Evolutionary conservation across 2,329 filamentous ascomycete species (phyloP).

Genomic region (Hypoxylon sp.): DNA sequence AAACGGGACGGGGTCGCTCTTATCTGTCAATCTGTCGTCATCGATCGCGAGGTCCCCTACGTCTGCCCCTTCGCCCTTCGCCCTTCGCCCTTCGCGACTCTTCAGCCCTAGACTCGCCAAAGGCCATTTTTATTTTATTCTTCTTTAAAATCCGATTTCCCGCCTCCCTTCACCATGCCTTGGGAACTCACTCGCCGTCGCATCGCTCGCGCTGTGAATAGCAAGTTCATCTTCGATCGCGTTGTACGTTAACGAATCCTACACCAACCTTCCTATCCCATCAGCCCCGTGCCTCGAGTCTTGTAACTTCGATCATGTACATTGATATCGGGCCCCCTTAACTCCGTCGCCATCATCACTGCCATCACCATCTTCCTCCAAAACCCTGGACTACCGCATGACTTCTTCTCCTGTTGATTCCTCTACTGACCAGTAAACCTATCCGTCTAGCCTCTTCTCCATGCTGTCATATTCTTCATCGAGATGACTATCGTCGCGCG

Average conservation of each 20-base stretch:
- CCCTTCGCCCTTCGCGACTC: slow-evolving; percentile 28
- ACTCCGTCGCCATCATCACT: not conserved
- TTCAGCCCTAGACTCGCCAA: slow-evolving; percentile 20
- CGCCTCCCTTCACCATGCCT: slow-evolving; percentile 55
- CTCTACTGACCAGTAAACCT: slow-evolving; percentile 37
- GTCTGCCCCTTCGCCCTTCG: too few relatives aligned
- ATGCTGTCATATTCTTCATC: slow-evolving; percentile 83
- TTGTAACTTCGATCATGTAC: slow-evolving; percentile 20
- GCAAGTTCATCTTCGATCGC: slow-evolving; percentile 75
- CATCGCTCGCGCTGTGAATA: slow-evolving; percentile 71
- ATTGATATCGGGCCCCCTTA: slow-evolving; percentile 3
- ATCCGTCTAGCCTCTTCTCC: slow-evolving; percentile 77
- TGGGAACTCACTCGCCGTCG: slow-evolving; percentile 68
- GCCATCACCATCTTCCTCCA: not conserved
- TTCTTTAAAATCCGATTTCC: slow-evolving; percentile 9
- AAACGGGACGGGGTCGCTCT: slow-evolving; percentile 28
- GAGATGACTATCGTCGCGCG: slow-evolving; percentile 88
- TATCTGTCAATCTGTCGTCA: slow-evolving; percentile 39
- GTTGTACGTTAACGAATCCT: slow-evolving; percentile 63
- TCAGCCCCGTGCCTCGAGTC: not conserved
- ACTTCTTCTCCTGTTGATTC: not conserved
- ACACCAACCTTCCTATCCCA: slow-evolving; percentile 7
- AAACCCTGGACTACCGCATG: slow-evolving; percentile 20
- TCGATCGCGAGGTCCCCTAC: slow-evolving; percentile 30
- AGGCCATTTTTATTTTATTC: slow-evolving; percentile 14